Evolutionary conservation across 1,284 basidiomycete species (phyloP).

Genomic region (Meira nashicola): DNA sequence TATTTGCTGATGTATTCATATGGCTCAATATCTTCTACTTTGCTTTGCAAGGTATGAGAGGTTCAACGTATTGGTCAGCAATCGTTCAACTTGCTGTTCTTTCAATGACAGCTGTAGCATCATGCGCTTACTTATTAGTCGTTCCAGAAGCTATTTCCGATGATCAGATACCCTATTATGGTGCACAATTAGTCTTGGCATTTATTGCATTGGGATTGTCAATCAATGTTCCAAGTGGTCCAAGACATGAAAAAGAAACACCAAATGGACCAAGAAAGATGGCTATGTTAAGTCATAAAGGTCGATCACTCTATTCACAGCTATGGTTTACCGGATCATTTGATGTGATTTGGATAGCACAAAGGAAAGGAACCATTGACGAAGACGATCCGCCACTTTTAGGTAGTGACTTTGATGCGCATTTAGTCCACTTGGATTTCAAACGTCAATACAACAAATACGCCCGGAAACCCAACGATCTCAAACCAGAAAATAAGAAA

Average conservation of each 20-base stretch:
- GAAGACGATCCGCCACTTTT: slow-evolving; percentile 1
- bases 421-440: not conserved
- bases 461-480: not conserved
- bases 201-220: not conserved
- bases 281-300: not conserved
- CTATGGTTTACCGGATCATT: slow-evolving; percentile 7
- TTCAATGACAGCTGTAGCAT: too few species aligned
- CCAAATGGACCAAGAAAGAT: not conserved
- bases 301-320: not conserved
- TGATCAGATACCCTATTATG: not conserved
- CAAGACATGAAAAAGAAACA: not conserved
- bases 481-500: not conserved
- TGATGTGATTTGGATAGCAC: not conserved
- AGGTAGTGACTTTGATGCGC: not conserved
- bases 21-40: too few species aligned
- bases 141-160: too few species aligned
- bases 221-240: slow-evolving; percentile 2
- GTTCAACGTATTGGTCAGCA: too few species aligned
- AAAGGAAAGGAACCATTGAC: not conserved
- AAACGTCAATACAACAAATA: not conserved
- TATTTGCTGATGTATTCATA: too few species aligned
- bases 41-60: too few species aligned
- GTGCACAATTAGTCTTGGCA: not conserved
- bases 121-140: too few species aligned
- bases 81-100: too few species aligned